Evolutionary conservation across 306 rosid species (phyloP).

Genomic region (Lathyrus oleraceus): DNA sequence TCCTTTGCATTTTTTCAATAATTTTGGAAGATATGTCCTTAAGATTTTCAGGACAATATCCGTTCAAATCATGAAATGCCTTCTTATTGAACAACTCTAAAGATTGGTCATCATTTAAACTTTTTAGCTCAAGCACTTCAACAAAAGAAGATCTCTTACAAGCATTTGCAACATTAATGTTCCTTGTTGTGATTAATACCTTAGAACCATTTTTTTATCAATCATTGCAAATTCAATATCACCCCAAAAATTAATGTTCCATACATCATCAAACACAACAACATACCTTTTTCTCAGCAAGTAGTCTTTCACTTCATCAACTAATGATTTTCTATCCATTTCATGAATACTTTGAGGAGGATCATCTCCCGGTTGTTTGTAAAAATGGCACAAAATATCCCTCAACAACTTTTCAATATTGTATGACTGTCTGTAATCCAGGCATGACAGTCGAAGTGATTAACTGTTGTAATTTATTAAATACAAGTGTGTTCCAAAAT

Average conservation of each 20-base stretch:
- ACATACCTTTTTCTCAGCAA: not conserved
- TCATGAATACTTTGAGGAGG: not conserved
- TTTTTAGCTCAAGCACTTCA: not conserved
- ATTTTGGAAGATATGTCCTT: not conserved
- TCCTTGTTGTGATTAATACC: slow-evolving; percentile 4
- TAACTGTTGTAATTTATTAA: no score
- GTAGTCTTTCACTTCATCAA: not conserved
- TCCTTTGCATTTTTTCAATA: not conserved
- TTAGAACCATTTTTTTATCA: slow-evolving; percentile 7
- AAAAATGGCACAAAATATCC: not conserved
- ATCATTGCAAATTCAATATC: not conserved
- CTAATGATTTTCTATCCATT: not conserved
- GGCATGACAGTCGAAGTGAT: not conserved
- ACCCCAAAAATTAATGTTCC: not conserved
- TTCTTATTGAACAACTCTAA: not conserved
- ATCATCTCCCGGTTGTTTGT: not conserved
- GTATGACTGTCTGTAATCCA: not conserved
- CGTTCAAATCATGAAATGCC: not conserved
- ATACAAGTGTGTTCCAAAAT: no score
- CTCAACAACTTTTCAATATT: not conserved
- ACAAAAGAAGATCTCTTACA: not conserved
- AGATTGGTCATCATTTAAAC: not conserved
- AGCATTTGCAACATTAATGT: not conserved
- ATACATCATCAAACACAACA: not conserved
- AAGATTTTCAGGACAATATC: not conserved